Conservation (phyloP, 176 grass and related monocot genomes). For the Otatea glauca region DNA sequence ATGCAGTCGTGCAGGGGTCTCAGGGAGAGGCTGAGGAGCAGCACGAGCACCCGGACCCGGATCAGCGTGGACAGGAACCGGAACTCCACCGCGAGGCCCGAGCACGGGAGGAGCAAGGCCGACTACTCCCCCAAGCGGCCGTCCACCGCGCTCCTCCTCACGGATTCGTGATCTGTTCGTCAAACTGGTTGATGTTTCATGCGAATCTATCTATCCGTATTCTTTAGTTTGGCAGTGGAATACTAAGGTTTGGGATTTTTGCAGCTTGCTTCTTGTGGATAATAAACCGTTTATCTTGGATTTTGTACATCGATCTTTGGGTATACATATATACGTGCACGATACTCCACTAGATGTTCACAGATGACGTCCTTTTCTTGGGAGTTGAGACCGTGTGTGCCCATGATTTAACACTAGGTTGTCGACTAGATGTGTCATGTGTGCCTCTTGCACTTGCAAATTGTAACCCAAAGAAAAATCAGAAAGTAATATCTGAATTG, state of each 20-base stretch:
- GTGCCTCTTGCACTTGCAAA: not conserved
- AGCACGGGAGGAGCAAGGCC: not conserved
- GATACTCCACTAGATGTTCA: not conserved
- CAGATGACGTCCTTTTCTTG: not conserved
- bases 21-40: slow-evolving; percentile 47
- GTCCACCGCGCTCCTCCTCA: slow-evolving; percentile 40
- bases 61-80: not conserved
- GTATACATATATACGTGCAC: not conserved
- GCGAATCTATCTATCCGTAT: not conserved
- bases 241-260: not conserved
- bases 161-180: not conserved
- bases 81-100: not conserved
- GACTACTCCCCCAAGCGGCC: not conserved
- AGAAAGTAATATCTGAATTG: not conserved
- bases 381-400: not conserved
- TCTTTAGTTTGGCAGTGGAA: not conserved
- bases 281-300: not conserved
- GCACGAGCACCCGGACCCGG: not conserved
- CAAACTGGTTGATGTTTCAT: not conserved
- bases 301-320: not conserved
- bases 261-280: not conserved
- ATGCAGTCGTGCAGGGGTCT: slow-evolving; percentile 72
- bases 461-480: not conserved
- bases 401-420: not conserved
- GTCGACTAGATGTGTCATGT: not conserved